Evolutionary conservation across 192 early-diverging fungal species (phyloP).

Genomic region (Gryganskiella cystojenkinii): DNA sequence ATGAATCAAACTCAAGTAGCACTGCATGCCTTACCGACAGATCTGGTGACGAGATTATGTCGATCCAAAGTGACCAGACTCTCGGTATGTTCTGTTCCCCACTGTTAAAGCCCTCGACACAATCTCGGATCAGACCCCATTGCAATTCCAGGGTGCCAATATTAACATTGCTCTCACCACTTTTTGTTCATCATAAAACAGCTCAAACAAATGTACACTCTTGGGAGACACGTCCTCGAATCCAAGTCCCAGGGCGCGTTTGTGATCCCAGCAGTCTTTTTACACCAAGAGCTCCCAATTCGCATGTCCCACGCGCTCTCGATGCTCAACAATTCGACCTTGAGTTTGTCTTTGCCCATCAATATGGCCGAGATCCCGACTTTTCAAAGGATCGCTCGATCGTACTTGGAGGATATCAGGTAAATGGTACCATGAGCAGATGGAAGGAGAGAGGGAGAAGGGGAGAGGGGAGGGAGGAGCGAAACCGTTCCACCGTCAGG

Average conservation of each 20-base stretch:
- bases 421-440: neutral
- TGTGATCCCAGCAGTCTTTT: constrained; percentile 58
- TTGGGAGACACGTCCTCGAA: constrained; percentile 54
- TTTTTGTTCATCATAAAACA: constrained; percentile 1
- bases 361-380: constrained; percentile 56
- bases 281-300: constrained; percentile 69
- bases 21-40: constrained; percentile 41
- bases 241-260: constrained; percentile 36
- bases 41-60: constrained; percentile 44
- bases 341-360: constrained; percentile 57
- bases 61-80: constrained; percentile 44
- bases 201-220: constrained; percentile 52
- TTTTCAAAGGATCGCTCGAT: constrained; percentile 59
- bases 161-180: neutral
- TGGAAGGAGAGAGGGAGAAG: too few species aligned
- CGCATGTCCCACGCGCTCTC: constrained; percentile 66
- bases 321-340: constrained; percentile 54
- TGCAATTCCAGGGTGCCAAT: neutral
- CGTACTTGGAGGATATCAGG: constrained; percentile 64
- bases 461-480: too few species aligned
- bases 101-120: neutral
- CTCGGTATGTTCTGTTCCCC: constrained; percentile 23
- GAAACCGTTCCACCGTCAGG: too few species aligned
- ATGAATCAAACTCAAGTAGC: constrained; percentile 43
- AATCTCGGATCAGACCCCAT: neutral